phyloP scores from a whole-genome alignment of 2,329 filamentous ascomycete species.

The Catunica adiposa region DNA sequence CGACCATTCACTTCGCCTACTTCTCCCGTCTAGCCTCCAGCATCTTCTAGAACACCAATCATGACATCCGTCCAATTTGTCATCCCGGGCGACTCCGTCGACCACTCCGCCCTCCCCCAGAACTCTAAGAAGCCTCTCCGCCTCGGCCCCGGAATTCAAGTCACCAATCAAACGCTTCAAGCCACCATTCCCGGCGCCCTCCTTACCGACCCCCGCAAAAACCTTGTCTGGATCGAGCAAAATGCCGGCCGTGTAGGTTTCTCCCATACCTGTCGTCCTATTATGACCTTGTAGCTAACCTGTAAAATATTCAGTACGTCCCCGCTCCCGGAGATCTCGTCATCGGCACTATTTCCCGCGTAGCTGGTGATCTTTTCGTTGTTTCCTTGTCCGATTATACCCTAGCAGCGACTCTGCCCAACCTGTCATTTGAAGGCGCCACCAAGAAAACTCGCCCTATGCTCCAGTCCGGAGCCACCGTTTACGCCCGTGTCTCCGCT shows the following conservation, averaged over 20 bases:
- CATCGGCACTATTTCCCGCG: slow-evolving; percentile 69
- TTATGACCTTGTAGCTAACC: slow-evolving; percentile 10
- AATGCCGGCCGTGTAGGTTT: slow-evolving; percentile 47
- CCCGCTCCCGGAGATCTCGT: slow-evolving; percentile 72
- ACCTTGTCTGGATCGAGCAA: slow-evolving; percentile 61
- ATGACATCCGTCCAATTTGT: slow-evolving; percentile 50
- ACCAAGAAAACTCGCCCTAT: slow-evolving; percentile 82
- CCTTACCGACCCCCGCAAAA: slow-evolving; percentile 53
- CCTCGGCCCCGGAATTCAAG: slow-evolving; percentile 67
- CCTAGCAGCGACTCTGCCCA: slow-evolving; percentile 53
- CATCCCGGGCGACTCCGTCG: slow-evolving; percentile 66
- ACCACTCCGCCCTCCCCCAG: slow-evolving; percentile 46
- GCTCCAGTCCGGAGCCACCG: slow-evolving; percentile 55
- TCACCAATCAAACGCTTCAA: slow-evolving; percentile 47
- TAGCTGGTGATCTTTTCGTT: slow-evolving; percentile 60
- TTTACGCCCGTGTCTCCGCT: slow-evolving; percentile 72
- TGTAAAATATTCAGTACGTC: slow-evolving; percentile 42
- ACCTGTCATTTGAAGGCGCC: slow-evolving; percentile 83
- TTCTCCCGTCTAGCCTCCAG: neutral
- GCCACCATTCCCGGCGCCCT: slow-evolving; percentile 53
- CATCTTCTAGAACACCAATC: slow-evolving; percentile 6
- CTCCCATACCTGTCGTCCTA: slow-evolving; percentile 16
- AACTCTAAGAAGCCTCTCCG: slow-evolving; percentile 55
- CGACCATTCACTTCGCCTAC: neutral
- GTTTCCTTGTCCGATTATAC: slow-evolving; percentile 56